Conservation (phyloP, 148 eudicot species). For the Heliosperma pusillum region DNA sequence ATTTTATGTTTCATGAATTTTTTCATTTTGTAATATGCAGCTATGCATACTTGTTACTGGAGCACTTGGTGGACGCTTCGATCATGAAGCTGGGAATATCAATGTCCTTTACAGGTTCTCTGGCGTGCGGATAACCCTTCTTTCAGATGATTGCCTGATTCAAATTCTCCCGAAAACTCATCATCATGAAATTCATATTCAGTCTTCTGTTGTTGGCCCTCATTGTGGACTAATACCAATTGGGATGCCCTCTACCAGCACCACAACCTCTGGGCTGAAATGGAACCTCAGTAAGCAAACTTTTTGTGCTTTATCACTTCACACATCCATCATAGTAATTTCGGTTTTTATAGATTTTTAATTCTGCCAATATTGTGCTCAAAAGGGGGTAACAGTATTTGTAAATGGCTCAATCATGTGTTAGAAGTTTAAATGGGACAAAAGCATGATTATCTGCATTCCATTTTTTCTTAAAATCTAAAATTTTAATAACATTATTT, state of each 20-base stretch:
- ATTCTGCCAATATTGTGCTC: background rate
- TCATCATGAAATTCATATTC: constrained; percentile 66
- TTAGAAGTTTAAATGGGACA: background rate
- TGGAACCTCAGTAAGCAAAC: constrained; percentile 79
- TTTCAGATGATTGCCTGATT: constrained; percentile 82
- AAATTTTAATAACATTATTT: background rate
- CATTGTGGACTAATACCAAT: constrained; percentile 94
- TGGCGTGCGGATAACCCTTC: constrained; percentile 53
- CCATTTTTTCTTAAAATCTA: background rate
- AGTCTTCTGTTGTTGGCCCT: constrained; percentile 72
- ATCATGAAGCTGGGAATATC: constrained; percentile 89
- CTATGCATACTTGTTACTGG: constrained; percentile 78
- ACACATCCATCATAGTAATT: background rate
- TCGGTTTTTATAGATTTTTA: background rate
- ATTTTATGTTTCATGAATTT: background rate
- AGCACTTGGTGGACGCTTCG: constrained; percentile 95
- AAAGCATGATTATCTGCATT: background rate
- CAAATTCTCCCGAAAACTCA: constrained; percentile 75
- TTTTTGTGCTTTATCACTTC: background rate
- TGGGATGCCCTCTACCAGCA: constrained; percentile 50
- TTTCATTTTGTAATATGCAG: constrained; percentile 36
- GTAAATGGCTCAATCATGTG: background rate
- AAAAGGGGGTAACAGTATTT: background rate
- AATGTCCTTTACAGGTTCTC: constrained; percentile 75
- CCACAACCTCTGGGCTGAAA: constrained; percentile 78